These are phyloP conservation scores for Phytophthora ramorum DNA, from an alignment of 352 stramenopile species.

Conservation along the genomic window DNA sequence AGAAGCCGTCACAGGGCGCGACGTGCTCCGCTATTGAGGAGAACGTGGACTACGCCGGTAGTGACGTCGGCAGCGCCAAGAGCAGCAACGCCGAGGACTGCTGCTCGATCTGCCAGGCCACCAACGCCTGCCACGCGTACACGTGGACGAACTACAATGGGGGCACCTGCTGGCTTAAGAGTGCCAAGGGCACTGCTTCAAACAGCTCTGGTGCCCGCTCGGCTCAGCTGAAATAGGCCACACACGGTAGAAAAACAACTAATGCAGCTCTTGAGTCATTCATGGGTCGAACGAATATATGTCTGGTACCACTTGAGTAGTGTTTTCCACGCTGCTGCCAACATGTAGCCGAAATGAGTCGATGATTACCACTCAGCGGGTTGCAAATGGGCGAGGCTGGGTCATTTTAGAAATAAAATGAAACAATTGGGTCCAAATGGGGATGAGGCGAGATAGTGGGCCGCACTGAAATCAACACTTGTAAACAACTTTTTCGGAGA, in stretches of 20 bases:
- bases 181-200: conserved; percentile 20
- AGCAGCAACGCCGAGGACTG: conserved; percentile 32
- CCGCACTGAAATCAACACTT: conserved; percentile 26
- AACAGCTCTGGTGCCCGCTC: conserved; percentile 20
- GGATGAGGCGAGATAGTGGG: conserved; percentile 17
- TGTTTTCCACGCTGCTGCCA: not conserved
- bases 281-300: no score
- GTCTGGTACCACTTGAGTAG: no score
- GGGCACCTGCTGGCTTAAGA: conserved; percentile 59
- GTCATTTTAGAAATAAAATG: conserved; percentile 12
- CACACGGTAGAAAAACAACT: no score
- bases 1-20: conserved; percentile 6
- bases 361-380: no score
- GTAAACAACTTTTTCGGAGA: conserved; percentile 5
- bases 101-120: conserved; percentile 39
- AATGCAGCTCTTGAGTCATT: no score
- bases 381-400: not conserved
- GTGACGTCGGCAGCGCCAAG: conserved; percentile 27
- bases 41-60: conserved; percentile 43
- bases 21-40: conserved; percentile 40
- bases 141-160: conserved; percentile 55
- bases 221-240: conserved; percentile 22
- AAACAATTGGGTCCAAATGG: not conserved
- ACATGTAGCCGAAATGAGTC: no score
- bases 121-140: conserved; percentile 36